Base-by-base conservation (phyloP, 2,329 filamentous ascomycete genomes). In the Ophiostoma montium region DNA sequence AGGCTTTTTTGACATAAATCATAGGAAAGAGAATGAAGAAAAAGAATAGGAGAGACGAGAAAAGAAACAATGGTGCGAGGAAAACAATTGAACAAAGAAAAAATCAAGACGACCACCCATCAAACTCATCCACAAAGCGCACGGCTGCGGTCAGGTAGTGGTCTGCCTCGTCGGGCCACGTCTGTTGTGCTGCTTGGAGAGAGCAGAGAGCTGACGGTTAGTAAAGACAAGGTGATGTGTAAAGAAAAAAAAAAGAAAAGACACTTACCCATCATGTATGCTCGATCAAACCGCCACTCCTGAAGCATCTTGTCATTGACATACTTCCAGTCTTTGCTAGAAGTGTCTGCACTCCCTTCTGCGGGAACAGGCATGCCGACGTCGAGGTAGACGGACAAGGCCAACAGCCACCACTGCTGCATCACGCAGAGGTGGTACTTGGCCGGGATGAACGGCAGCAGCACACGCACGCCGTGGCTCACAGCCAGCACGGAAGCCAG, bases 381-480 rank as follows among this genome's bases (percentile, higher is more conserved):
- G 2, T 80, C 68, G 48, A 95, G 77, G 61, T 92, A 96, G 11
- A 89, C 75, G 0, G 80, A 76, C 38, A 95, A 63, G 0, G 83
- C 78, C 38, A 95, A 75, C 5, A 98, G 67, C 85, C 87, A 95
- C 88, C 92, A 96, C 62, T 94, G 81, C 35, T 84, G 73, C 9
- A 96, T 71, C 5, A 98, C 68, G 19, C 69, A 69, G 42, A 87
- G 63, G 57, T 95, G 90, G 57, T 81, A 82, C 58, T 78, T 76
- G 13, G 72, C 65, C 0, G 88, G 87, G 11, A 95, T 68, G 33
- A 86, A 64, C 0, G 92, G 86, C 3, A 98, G 69, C 5, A 98
- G 65, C 21, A 94, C 78, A n/a, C 92, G 77, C 12, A 95, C 76
- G 1, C 92, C 90, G 61, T 98, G 88, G 52, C 83, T 89, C 18